Percentiles rank a stretch among this genome's conserved stretches.
Conservation (phyloP, 83 land plant genomes). For the Thuja plicata region DNA sequence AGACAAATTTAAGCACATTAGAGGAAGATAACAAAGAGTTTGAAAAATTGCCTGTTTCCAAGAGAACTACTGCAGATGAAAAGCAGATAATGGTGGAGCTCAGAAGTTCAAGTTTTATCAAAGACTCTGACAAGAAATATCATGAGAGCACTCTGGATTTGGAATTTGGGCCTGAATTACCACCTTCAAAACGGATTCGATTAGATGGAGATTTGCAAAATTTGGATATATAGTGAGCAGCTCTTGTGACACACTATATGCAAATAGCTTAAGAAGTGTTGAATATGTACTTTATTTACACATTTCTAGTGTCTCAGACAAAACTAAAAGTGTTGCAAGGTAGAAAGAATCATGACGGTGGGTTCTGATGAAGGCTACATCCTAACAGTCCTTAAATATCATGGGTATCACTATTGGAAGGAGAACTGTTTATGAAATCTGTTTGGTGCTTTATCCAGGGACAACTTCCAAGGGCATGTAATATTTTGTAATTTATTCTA, state of each 20-base stretch:
- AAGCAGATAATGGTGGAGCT: not conserved
- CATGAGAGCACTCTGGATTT: not conserved
- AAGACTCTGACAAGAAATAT: not conserved
- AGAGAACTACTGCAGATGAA: constrained; percentile 4
- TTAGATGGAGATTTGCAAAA: not conserved
- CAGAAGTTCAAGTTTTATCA: not conserved
- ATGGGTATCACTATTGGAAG: not conserved
- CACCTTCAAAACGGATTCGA: not conserved
- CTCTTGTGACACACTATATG: not conserved
- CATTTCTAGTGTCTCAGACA: not conserved
- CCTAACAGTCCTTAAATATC: not conserved
- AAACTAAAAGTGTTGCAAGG: not conserved
- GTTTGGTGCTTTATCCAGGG: not conserved
- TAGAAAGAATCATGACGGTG: not conserved
- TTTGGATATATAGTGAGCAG: not conserved
- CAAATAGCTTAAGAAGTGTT: not conserved
- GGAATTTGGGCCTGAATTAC: constrained; percentile 1
- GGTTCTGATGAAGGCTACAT: not conserved
- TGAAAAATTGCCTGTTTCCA: not conserved
- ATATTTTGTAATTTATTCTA: not conserved
- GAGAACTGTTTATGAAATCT: not conserved
- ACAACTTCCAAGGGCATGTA: not conserved
- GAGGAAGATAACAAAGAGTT: not conserved
- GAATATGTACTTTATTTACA: not conserved
- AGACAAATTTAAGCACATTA: not conserved